Evolutionary conservation across 1,284 basidiomycete genomes (phyloP).

Genomic region (Inonotus obliquus): DNA sequence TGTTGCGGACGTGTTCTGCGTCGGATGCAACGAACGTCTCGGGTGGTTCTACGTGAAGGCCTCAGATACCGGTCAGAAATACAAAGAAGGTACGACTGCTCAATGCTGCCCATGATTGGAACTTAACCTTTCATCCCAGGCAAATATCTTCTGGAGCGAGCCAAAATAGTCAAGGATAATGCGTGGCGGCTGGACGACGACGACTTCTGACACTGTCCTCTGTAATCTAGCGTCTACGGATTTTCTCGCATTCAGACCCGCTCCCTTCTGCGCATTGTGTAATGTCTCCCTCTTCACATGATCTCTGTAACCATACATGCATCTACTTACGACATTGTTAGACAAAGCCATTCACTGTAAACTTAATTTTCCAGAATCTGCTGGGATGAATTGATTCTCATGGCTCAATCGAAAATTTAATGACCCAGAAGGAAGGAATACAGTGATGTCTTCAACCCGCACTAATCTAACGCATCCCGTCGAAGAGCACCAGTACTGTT

Average conservation of each 20-base stretch:
- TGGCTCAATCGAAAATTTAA: too few relatives aligned
- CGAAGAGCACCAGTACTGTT: too few relatives aligned
- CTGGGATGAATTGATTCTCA: not conserved
- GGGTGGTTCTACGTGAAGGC: slow-evolving; percentile 87
- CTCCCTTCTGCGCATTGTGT: not conserved
- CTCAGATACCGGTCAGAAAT: slow-evolving; percentile 74
- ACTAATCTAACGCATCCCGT: too few relatives aligned
- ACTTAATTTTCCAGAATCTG: not conserved
- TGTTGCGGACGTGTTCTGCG: slow-evolving; percentile 74
- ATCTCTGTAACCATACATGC: not conserved
- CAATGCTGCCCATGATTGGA: not conserved
- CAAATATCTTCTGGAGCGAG: slow-evolving; percentile 81
- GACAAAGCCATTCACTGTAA: too few relatives aligned
- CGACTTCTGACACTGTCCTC: not conserved
- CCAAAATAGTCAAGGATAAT: slow-evolving; percentile 77
- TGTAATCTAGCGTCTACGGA: too few relatives aligned
- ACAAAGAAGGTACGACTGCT: slow-evolving; percentile 71
- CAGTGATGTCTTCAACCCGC: too few relatives aligned
- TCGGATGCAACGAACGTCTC: slow-evolving; percentile 72
- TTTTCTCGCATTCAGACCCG: too few relatives aligned
- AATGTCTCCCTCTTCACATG: not conserved
- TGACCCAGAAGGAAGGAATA: too few relatives aligned
- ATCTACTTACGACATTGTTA: not conserved
- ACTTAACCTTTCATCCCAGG: slow-evolving; percentile 37
- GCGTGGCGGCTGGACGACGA: slow-evolving; percentile 63